Evolutionary conservation across 2,329 filamentous ascomycete genomes (phyloP).

Genomic region (Colletotrichum eremochloae): DNA sequence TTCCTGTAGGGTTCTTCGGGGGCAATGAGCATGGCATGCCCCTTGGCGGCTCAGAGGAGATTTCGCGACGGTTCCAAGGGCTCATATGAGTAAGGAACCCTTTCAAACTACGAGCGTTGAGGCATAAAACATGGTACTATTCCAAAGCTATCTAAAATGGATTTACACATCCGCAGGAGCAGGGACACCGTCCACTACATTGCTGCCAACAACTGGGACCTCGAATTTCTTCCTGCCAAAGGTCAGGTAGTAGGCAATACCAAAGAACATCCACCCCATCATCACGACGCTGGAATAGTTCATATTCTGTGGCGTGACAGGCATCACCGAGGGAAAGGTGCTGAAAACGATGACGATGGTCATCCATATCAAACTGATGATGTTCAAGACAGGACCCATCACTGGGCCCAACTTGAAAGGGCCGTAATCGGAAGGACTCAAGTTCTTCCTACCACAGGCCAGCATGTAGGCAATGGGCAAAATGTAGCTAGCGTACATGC

Average conservation of each 20-base stretch:
- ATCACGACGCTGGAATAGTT: slow-evolving; percentile 61
- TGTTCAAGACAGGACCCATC: slow-evolving; percentile 54
- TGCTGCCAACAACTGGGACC: slow-evolving; percentile 42
- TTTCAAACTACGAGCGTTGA: neutral
- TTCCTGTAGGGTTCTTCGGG: slow-evolving; percentile 28
- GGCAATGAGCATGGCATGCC: slow-evolving; percentile 29
- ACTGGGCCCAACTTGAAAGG: slow-evolving; percentile 50
- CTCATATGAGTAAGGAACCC: slow-evolving; percentile 44
- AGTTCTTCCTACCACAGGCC: slow-evolving; percentile 50
- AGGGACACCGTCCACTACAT: slow-evolving; percentile 35
- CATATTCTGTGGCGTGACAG: slow-evolving; percentile 58
- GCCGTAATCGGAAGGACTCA: slow-evolving; percentile 42
- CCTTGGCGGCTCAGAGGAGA: slow-evolving; percentile 46
- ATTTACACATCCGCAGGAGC: slow-evolving; percentile 12
- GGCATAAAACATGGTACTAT: neutral
- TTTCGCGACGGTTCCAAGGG: slow-evolving; percentile 51
- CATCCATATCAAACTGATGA: slow-evolving; percentile 58
- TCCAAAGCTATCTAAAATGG: neutral
- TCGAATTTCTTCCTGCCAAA: slow-evolving; percentile 47
- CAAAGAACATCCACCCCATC: slow-evolving; percentile 54
- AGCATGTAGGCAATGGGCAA: slow-evolving; percentile 55
- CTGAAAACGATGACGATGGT: slow-evolving; percentile 59
- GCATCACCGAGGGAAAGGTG: slow-evolving; percentile 57
- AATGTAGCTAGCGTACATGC: slow-evolving; percentile 59
- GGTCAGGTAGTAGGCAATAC: slow-evolving; percentile 50